A percentile compares a stretch with the other conserved stretches of the same genome.
These are phyloP conservation scores for Epichloe brachyelytri DNA, from an alignment of 2,329 filamentous ascomycete species.

Conservation along the genomic window DNA sequence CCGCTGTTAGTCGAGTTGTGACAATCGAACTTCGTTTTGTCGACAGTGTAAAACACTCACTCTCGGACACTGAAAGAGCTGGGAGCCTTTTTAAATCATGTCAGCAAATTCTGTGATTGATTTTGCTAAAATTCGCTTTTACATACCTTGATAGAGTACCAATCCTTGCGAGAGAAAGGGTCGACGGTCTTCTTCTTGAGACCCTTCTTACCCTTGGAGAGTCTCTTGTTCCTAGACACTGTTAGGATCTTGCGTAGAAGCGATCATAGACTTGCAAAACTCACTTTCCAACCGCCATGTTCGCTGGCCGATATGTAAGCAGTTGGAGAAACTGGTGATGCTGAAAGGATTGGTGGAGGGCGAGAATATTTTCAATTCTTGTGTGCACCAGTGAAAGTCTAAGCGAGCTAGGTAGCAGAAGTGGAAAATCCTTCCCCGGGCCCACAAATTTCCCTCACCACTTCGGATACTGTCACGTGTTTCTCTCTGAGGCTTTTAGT, in stretches of 20 bases:
- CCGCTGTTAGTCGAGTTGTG: constrained; percentile 1
- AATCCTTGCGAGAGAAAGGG: constrained; percentile 97
- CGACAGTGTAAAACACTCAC: constrained; percentile 44
- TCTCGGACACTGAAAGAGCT: constrained; percentile 93
- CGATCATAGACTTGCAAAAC: constrained; percentile 13
- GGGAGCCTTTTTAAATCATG: constrained; percentile 50
- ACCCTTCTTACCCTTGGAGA: constrained; percentile 99
- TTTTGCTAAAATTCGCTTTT: too few species aligned
- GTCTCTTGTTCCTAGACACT: constrained; percentile 83
- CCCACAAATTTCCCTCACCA: neutral
- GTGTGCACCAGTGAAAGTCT: constrained; percentile 27
- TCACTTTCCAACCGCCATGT: constrained; percentile 50
- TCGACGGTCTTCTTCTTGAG: constrained; percentile 99
- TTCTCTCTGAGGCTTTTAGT: too few species aligned
- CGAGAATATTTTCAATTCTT: constrained; percentile 27
- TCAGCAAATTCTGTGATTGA: constrained; percentile 4
- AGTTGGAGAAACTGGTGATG: constrained; percentile 30
- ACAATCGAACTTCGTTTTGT: neutral
- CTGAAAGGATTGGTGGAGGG: constrained; percentile 28
- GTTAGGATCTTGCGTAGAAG: constrained; percentile 8
- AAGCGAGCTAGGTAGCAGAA: constrained; percentile 20
- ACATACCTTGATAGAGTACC: constrained; percentile 89
- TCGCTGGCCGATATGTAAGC: constrained; percentile 36
- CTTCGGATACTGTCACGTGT: too few species aligned
- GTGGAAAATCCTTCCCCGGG: constrained; percentile 10